Evolutionary conservation across 1,139 yeast genomes (phyloP).

Genomic region (Saccharomyces hybrid): DNA sequence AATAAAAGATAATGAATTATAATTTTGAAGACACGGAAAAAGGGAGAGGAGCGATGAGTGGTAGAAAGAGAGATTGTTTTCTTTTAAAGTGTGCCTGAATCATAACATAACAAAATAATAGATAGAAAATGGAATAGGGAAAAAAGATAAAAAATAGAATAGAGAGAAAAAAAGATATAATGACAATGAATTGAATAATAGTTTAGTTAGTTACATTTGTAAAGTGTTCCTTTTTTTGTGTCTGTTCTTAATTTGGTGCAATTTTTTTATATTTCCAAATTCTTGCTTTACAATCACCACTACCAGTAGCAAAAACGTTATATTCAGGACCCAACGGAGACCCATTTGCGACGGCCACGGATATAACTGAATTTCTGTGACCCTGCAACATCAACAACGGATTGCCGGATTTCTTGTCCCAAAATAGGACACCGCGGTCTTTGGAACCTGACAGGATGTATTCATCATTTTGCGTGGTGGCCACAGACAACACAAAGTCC

Average conservation of each 20-base stretch:
- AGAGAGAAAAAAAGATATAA: not conserved
- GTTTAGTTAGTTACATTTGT: not conserved
- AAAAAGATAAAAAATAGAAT: too few relatives aligned
- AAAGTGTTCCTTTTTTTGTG: not conserved
- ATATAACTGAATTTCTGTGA: constrained; percentile 90
- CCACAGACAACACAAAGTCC: constrained; percentile 90
- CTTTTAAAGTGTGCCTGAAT: not conserved
- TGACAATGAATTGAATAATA: constrained; percentile 1
- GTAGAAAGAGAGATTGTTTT: not conserved
- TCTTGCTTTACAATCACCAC: constrained; percentile 96
- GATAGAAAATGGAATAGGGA: constrained; percentile 1
- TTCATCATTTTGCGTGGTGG: constrained; percentile 89
- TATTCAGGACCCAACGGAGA: constrained; percentile 48
- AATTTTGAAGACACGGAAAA: not conserved
- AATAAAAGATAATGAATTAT: not conserved
- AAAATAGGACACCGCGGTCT: constrained; percentile 93
- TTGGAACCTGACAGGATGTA: constrained; percentile 92
- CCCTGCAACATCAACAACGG: constrained; percentile 95
- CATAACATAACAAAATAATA: not conserved
- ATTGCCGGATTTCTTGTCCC: constrained; percentile 92
- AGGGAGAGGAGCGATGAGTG: not conserved
- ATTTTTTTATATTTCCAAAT: constrained; percentile 62
- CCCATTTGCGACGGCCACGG: constrained; percentile 84
- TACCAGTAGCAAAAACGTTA: constrained; percentile 89
- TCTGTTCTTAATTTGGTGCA: constrained; percentile 3